A percentile compares a stretch with the other conserved stretches of the same genome.
Conservation (phyloP, 2,329 filamentous ascomycete genomes). For the Aspergillus amoenus region DNA sequence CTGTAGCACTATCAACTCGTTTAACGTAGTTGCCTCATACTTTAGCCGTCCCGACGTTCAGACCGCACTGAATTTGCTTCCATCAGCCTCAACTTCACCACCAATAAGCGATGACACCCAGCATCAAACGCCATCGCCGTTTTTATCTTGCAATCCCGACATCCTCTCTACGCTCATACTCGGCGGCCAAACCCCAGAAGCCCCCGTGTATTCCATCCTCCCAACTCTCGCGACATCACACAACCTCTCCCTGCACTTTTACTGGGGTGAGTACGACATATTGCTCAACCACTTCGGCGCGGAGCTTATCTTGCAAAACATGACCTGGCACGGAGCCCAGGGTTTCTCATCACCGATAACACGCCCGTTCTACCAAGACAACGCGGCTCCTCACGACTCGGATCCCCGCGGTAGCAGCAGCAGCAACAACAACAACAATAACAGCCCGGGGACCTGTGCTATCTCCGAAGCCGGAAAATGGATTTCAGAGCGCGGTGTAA, state of each 20-base stretch:
- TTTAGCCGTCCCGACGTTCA: constrained; percentile 37
- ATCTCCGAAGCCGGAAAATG: constrained; percentile 28
- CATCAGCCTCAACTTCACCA: constrained; percentile 1
- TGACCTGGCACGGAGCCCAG: constrained; percentile 41
- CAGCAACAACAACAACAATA: not conserved
- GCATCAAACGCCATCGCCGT: constrained; percentile 9
- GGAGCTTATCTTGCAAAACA: constrained; percentile 39
- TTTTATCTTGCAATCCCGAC: constrained; percentile 26
- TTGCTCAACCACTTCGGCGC: constrained; percentile 39
- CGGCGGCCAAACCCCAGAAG: constrained; percentile 19
- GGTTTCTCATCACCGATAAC: constrained; percentile 33
- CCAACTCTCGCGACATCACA: constrained; percentile 31
- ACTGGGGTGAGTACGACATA: constrained; percentile 39
- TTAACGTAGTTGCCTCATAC: constrained; percentile 27
- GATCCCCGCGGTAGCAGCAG: not conserved
- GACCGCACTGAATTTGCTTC: constrained; percentile 28
- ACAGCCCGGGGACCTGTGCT: not conserved
- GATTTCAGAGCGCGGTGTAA: constrained; percentile 34
- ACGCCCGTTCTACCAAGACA: constrained; percentile 25
- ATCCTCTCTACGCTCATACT: constrained; percentile 29
- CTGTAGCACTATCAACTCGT: constrained; percentile 28
- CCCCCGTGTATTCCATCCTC: constrained; percentile 34
- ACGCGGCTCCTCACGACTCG: constrained; percentile 20
- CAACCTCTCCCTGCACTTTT: constrained; percentile 37
- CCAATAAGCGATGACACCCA: not conserved